Base-by-base conservation (phyloP, 306 rosid species). In the Rosa chinensis region DNA sequence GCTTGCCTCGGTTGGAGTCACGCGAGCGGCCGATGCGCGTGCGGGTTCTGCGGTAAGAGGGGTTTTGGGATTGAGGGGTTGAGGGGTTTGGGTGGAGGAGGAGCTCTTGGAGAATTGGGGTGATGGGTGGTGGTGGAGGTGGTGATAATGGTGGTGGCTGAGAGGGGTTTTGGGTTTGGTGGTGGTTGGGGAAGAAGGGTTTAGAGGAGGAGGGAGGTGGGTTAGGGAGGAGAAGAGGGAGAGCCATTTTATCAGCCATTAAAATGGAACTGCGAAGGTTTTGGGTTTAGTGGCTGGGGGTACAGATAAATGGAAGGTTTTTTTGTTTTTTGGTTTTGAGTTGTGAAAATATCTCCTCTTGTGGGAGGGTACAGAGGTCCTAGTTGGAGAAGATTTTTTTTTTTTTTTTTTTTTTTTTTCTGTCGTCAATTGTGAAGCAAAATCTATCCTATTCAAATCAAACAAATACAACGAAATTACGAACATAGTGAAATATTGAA, bases 1-100 rank as follows among this genome's bases (percentile, higher is more conserved):
- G 92, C 83, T 86, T 92, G 52, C 97, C 99, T 17, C 89, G 84
- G 83, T 94, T 92, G 73, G 92, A 78, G 87, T 94, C 95, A 13
- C 78, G 70, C 25, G 85, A 90, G 80, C 76, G 88, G 66, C 90
- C 92, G 47, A 91, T 88, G n/a, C 88, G 79, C 16, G 70, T 58
- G 76, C 91, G 94, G 40, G 73, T 71, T 63, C 84, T 80, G 66
- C 80, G 81, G 37, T 77, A 28, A 43, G 77, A 73, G 1, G 80
- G 43, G 69, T n/a, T 63, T 23, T 84, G 77, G 72, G 63, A 59
- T 80, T 81, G 71, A 77, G 78, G 77, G 79, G 55, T 67, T 62
- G 68, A 89, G 80, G 82, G 48, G 66, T 49, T 32, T 81, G 71
- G 82, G 77, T 74, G 79, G 47, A 67, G 73, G 71, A 86, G 92